These are phyloP conservation scores for Daldinia eschscholtzii DNA, from an alignment of 2,329 filamentous ascomycete species.

Conservation along the genomic window DNA sequence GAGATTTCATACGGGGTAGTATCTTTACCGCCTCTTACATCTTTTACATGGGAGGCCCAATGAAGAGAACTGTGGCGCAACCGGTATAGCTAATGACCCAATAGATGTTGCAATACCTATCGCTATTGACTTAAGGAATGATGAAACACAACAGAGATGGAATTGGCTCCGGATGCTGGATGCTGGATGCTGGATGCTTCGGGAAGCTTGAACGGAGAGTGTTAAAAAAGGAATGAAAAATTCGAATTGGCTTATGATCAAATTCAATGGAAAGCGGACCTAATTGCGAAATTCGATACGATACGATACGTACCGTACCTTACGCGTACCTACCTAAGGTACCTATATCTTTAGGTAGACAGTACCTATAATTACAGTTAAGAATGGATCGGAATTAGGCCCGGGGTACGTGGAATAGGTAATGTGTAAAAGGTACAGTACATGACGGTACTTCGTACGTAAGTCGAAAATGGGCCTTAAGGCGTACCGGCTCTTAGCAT, in stretches of 20 bases:
- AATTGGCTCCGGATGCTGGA: background rate
- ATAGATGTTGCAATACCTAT: slow-evolving; percentile 41
- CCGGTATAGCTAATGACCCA: slow-evolving; percentile 28
- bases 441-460: slow-evolving; percentile 30
- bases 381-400: slow-evolving; percentile 1
- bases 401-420: too few relatives aligned
- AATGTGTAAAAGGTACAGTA: slow-evolving; percentile 14
- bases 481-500: slow-evolving; percentile 18
- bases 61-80: slow-evolving; percentile 34
- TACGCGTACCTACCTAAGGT: background rate
- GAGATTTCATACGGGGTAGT: slow-evolving; percentile 15
- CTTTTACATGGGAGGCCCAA: slow-evolving; percentile 16
- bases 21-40: slow-evolving; percentile 33
- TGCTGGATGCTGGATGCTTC: background rate
- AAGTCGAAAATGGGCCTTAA: slow-evolving; percentile 20
- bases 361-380: background rate
- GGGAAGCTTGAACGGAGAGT: background rate
- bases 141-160: slow-evolving; percentile 33
- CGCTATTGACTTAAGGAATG: slow-evolving; percentile 37
- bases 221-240: background rate
- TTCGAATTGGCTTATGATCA: slow-evolving; percentile 13
- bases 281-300: background rate
- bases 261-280: slow-evolving; percentile 2
- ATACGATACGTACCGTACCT: background rate
- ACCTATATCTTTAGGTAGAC: background rate